phyloP scores from a whole-genome alignment of 768 basidiomycete species.

The Tricholoma hemisulphureum region DNA sequence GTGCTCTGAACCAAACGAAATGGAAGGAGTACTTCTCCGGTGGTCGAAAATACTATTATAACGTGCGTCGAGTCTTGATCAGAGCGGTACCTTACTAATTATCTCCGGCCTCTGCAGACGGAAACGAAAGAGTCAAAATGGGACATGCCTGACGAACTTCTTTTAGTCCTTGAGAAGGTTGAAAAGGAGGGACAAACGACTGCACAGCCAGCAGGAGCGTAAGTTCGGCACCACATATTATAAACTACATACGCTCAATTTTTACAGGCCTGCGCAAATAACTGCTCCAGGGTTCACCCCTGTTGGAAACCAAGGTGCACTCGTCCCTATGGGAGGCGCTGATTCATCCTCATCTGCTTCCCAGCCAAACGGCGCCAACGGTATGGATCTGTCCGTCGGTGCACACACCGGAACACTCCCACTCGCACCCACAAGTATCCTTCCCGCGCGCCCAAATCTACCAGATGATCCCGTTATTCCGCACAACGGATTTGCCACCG shows the following conservation, averaged over 20 bases:
- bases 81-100: not conserved
- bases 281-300: conserved; percentile 45
- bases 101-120: conserved; percentile 45
- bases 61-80: conserved; percentile 46
- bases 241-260: not conserved
- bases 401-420: conserved; percentile 58
- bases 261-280: conserved; percentile 30
- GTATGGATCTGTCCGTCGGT: conserved; percentile 47
- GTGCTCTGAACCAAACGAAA: conserved; percentile 82
- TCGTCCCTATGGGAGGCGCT: conserved; percentile 51
- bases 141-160: conserved; percentile 94
- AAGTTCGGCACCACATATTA: conserved; percentile 14
- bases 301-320: conserved; percentile 51
- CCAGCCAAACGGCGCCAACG: conserved; percentile 49
- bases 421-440: conserved; percentile 54
- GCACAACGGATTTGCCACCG: conserved; percentile 81
- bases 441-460: conserved; percentile 74
- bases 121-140: conserved; percentile 93
- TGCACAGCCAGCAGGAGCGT: conserved; percentile 34
- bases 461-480: conserved; percentile 89
- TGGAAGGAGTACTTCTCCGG: conserved; percentile 98
- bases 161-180: conserved; percentile 80
- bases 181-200: conserved; percentile 64
- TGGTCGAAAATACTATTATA: conserved; percentile 88
- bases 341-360: conserved; percentile 50